These are phyloP conservation scores for Davidsoniella virescens DNA, from an alignment of 2,329 filamentous ascomycete genomes.

Conservation along the genomic window DNA sequence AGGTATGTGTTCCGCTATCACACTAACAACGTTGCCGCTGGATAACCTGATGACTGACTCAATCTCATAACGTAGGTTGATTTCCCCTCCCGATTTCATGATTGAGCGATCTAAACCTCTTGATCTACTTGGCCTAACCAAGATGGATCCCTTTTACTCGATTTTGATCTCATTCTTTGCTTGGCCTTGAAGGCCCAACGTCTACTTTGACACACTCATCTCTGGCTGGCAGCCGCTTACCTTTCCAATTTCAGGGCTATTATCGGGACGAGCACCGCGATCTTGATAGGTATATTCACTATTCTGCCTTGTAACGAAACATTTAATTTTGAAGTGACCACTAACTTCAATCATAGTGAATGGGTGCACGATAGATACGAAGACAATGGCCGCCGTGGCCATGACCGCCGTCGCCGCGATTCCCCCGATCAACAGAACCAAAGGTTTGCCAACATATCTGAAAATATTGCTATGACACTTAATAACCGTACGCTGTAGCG, in stretches of 20 bases:
- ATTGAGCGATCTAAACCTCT: background rate
- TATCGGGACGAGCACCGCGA: constrained; percentile 45
- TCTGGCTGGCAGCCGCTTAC: constrained; percentile 15
- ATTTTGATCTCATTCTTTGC: constrained; percentile 2
- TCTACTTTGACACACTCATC: constrained; percentile 2
- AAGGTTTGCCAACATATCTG: constrained; percentile 6
- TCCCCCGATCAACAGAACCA: constrained; percentile 14
- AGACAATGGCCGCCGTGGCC: constrained; percentile 41
- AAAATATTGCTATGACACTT: background rate
- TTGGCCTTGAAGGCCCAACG: background rate
- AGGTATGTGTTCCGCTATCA: constrained; percentile 37
- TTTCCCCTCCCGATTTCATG: constrained; percentile 7
- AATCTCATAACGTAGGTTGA: constrained; percentile 8
- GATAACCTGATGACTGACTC: background rate
- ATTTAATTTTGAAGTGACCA: background rate
- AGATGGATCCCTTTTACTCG: background rate
- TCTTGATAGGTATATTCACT: constrained; percentile 47
- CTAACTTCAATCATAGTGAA: constrained; percentile 37
- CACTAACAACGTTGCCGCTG: too few relatives aligned
- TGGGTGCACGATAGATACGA: constrained; percentile 91
- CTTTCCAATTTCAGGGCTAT: constrained; percentile 35
- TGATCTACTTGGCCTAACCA: background rate
- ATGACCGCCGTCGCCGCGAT: constrained; percentile 27
- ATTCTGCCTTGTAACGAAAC: background rate
- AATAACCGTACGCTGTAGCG: constrained; percentile 21